Base-by-base conservation (phyloP, 371 early-diverging fungal species). In the Mucor lusitanicus region DNA sequence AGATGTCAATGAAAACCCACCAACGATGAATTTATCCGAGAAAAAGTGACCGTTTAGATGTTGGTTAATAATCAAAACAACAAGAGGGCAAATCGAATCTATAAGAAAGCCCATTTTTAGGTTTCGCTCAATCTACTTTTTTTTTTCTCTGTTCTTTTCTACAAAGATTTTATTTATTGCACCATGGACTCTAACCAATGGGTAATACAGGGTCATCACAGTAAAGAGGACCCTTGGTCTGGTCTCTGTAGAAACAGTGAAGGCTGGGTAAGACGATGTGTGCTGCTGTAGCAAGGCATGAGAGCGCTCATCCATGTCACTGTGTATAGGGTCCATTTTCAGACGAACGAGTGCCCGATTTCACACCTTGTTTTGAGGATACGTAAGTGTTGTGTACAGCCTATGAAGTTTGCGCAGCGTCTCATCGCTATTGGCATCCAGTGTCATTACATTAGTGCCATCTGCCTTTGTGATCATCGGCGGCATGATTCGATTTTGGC, bases 351-450 rank as follows among this genome's bases (percentile, higher is more conserved):
- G 64, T 81, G 8, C 82, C 90, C 11, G 92, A 93, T 74, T 89
- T 92, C 40, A 88, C 91, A 12, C 87, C 88, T 25, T 93, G 94
- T 72, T 93, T 90, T 65, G 91, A 91, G 70, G 86, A 91, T 69
- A 81, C 82, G 83, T 87, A 82, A 59, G 76, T 69, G n/a, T 13
- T 54, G 17, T 27, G n/a, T 3, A 3, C 13, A 37, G 37, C 12
- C 12, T 13, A 8, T 37, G 1, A 2, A 12, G 11, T 37, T 13
- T 13, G 37, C 13, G 13, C 13, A 37, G 13, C 13, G 12, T 37
- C 37, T 37, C 12, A 37, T 37, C 13, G 37, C 12, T 2, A 37
- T 37, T 37, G 0, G 37, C 13, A 25, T 59, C 55, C 59, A 83
- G 82, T 46, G 76, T 69, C 7, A 59, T 87, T 21, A 72, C 77